These are phyloP conservation scores for Fusarium devonianum DNA, from an alignment of 2,329 filamentous ascomycete genomes.

Conservation along the genomic window DNA sequence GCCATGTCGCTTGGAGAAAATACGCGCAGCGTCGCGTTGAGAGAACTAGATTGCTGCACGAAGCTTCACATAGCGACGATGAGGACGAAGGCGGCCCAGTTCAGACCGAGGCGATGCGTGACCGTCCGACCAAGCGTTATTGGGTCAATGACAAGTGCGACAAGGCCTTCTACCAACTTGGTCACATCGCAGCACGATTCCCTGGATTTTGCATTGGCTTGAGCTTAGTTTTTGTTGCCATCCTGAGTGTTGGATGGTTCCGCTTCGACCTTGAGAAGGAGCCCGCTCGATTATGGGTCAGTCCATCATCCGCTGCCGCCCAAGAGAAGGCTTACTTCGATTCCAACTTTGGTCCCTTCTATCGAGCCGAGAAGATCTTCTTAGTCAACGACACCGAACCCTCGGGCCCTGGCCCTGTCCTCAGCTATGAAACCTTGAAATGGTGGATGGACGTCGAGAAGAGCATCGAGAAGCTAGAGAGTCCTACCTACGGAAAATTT, in stretches of 20 bases:
- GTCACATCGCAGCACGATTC: constrained; percentile 81
- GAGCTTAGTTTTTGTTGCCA: constrained; percentile 76
- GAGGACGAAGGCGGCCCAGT: constrained; percentile 88
- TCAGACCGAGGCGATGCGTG: constrained; percentile 76
- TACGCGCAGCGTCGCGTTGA: constrained; percentile 80
- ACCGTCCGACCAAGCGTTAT: constrained; percentile 81
- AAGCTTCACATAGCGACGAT: constrained; percentile 83
- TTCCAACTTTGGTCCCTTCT: constrained; percentile 91
- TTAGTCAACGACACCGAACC: constrained; percentile 83
- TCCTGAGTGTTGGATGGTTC: constrained; percentile 88
- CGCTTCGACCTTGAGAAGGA: constrained; percentile 89
- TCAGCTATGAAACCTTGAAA: constrained; percentile 84
- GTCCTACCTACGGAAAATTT: constrained; percentile 69
- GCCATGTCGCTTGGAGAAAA: constrained; percentile 77
- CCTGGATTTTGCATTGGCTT: constrained; percentile 81
- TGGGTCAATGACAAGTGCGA: constrained; percentile 85
- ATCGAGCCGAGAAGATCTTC: constrained; percentile 91
- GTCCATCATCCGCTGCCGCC: constrained; percentile 87
- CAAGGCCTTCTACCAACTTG: constrained; percentile 78
- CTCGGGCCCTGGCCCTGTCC: constrained; percentile 73
- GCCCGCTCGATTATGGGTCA: constrained; percentile 95
- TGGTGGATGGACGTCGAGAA: constrained; percentile 97
- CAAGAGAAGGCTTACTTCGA: constrained; percentile 96
- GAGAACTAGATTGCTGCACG: constrained; percentile 84
- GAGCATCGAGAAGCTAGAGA: constrained; percentile 75